Percentiles rank a stretch among this genome's conserved stretches.
These are phyloP conservation scores for Ulmus americana DNA, from an alignment of 331 rosid genomes.

Conservation along the genomic window DNA sequence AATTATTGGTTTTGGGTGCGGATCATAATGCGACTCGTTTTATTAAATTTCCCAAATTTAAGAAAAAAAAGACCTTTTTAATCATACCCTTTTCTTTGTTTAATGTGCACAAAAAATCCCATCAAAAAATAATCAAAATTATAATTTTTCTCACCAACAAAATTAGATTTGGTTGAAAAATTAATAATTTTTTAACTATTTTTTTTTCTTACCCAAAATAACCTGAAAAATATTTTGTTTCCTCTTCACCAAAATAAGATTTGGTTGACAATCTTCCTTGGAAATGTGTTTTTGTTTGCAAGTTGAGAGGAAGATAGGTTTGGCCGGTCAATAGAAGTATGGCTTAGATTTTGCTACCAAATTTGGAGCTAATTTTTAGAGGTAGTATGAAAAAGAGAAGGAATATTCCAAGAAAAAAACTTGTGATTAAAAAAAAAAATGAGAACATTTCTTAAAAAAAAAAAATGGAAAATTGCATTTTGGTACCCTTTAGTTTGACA, in stretches of 20 bases:
- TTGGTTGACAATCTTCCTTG: slow-evolving; percentile 4
- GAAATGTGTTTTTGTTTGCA: slow-evolving; percentile 14
- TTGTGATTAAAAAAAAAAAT: no score
- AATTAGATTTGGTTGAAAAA: background rate
- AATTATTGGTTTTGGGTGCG: slow-evolving; percentile 20
- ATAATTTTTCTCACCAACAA: no score
- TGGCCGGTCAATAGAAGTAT: background rate
- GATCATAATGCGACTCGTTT: background rate
- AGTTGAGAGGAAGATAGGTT: background rate
- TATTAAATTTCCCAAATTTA: background rate
- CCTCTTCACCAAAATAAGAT: background rate
- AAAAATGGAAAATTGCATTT: no score
- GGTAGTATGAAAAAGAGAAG: no score
- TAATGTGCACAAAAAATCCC: no score
- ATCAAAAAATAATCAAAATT: no score
- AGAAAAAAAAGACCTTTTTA: no score
- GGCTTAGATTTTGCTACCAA: background rate
- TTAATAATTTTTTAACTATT: background rate
- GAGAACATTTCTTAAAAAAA: no score
- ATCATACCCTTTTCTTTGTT: no score
- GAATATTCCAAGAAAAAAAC: no score
- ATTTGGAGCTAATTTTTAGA: background rate
- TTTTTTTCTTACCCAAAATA: background rate
- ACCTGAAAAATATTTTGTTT: background rate
- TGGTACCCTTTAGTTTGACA: no score